Evolutionary conservation across 2,329 filamentous ascomycete species (phyloP), one percentile per base, ranked within the genome.

Genomic region (Trichoderma gracile): DNA sequence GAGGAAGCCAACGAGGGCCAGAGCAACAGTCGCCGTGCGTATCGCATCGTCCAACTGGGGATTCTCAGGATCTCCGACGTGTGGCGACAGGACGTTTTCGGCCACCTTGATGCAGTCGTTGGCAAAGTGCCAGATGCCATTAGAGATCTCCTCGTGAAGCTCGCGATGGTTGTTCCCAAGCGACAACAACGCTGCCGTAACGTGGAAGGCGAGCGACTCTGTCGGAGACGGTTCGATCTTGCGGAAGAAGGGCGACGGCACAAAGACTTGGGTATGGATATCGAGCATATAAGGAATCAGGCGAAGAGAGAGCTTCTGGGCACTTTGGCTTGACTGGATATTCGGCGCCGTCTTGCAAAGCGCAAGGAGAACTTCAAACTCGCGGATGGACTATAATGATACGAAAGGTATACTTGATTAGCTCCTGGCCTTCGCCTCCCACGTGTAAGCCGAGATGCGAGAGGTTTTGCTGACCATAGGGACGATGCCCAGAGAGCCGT

Each of bases 1-100:
- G 59, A 99, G 78, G 73, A 99, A 97, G 0, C 95, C 96, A 25
- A 97, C 78, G n/a, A 99, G 80, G 0, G 94, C 94, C 54, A 96
- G 86, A 7, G 90, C 86, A 68, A 97, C 86, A 19, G 90, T 92
- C 59, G 92, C 86, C 59, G 90, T 86, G 30, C 86, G 82, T 63
- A 89, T 81, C 58, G 88, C 86, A 71, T 91, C 87, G 62, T 89
- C 87, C 14, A 89, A 76, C 62, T 86, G 84, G 46, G 85, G 82
- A 66, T 81, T 81, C 55, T 86, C 84, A 45, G 83, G 82, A 42
- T 85, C 82, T 68, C 80, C 83, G 58, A 79, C 81, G 69, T 79
- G 86, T 57, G 79, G 84, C 43, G 77, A 82, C 49, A 82, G 78
- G 9, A 86, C 78, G 47, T 76, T 79, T 56, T 85, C 83, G 19